phyloP scores from a whole-genome alignment of 2,329 filamentous ascomycete species.

The Pestalotiopsis sp. region DNA sequence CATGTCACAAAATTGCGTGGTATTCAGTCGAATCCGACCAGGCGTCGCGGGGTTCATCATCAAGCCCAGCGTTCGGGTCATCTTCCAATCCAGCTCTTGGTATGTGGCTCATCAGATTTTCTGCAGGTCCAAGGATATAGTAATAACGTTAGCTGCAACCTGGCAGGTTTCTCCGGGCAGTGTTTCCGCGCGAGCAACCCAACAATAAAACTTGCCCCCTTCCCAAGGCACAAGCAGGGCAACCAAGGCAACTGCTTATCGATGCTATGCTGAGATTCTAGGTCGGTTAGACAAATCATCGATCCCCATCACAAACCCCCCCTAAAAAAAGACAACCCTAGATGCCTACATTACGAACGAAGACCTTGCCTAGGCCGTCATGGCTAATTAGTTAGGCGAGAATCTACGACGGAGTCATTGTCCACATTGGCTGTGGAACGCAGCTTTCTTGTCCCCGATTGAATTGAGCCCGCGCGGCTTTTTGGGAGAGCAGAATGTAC shows the following conservation, averaged over 20 bases:
- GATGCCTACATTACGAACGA: not conserved
- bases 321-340: too few species aligned
- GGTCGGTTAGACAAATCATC: too few species aligned
- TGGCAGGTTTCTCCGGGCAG: constrained; percentile 12
- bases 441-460: not conserved
- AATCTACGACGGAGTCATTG: constrained; percentile 10
- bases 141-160: constrained; percentile 6
- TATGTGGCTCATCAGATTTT: constrained; percentile 10
- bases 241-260: not conserved
- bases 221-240: not conserved
- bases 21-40: not conserved
- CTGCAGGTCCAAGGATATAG: constrained; percentile 14
- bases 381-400: not conserved
- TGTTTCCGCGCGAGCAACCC: constrained; percentile 10
- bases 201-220: not conserved
- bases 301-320: too few species aligned
- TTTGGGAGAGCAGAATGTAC: not conserved
- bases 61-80: not conserved
- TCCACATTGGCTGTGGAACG: constrained; percentile 10
- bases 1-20: not conserved
- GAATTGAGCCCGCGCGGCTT: constrained; percentile 5
- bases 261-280: too few species aligned
- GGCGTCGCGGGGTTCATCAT: constrained; percentile 7
- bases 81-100: constrained; percentile 3
- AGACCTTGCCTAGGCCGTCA: not conserved